phyloP scores from a whole-genome alignment of 768 basidiomycete genomes.

The Steccherinum ochraceum region DNA sequence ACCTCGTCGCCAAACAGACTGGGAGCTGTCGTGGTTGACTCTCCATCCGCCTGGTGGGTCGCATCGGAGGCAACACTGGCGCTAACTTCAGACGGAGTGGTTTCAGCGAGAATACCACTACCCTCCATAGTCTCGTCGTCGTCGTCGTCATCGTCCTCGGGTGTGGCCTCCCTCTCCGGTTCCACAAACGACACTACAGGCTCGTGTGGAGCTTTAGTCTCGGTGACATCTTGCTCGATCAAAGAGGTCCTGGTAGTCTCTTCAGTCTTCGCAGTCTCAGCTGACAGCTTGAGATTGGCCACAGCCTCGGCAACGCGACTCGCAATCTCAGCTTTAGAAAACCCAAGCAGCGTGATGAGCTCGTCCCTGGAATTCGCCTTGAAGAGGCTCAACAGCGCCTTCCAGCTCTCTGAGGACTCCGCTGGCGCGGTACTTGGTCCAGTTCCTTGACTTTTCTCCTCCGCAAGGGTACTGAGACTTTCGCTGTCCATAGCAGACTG shows the following conservation, averaged over 20 bases:
- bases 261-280: slow-evolving; percentile 13
- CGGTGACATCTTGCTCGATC: slow-evolving; percentile 29
- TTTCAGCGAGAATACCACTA: slow-evolving; percentile 37
- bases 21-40: slow-evolving; percentile 81
- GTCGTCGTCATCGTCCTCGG: slow-evolving; percentile 31
- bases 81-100: slow-evolving; percentile 73
- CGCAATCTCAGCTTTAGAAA: slow-evolving; percentile 83
- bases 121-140: slow-evolving; percentile 23
- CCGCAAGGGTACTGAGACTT: slow-evolving; percentile 61
- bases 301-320: slow-evolving; percentile 77
- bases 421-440: slow-evolving; percentile 1
- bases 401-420: slow-evolving; percentile 61
- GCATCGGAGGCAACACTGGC: slow-evolving; percentile 59
- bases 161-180: slow-evolving; percentile 44
- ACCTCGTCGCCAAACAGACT: slow-evolving; percentile 83
- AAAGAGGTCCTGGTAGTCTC: slow-evolving; percentile 19
- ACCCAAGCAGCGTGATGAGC: slow-evolving; percentile 84
- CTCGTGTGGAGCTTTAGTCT: slow-evolving; percentile 46
- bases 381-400: slow-evolving; percentile 84
- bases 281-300: slow-evolving; percentile 55
- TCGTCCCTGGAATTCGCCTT: slow-evolving; percentile 85
- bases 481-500: slow-evolving; percentile 54
- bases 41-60: slow-evolving; percentile 55
- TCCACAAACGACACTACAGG: slow-evolving; percentile 83
- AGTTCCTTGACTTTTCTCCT: slow-evolving; percentile 37